Percentiles rank a stretch among this genome's conserved stretches.
Evolutionary conservation across 2,329 filamentous ascomycete species (phyloP).

Genomic region (Aspergillus candidus): DNA sequence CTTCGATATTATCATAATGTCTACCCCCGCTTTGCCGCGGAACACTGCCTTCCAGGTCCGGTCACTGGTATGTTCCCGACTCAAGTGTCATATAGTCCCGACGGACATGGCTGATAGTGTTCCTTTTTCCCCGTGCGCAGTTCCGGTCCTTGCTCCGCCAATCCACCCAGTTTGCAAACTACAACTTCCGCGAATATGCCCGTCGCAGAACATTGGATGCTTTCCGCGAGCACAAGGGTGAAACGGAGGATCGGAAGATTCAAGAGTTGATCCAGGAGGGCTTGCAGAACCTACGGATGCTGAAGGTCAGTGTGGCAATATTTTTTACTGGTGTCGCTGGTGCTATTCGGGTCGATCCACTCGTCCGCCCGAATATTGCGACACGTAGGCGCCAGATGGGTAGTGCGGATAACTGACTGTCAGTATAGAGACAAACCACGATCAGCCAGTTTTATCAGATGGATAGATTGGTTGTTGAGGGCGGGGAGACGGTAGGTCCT

Average conservation of each 20-base stretch:
- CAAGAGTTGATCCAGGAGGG: conserved; percentile 89
- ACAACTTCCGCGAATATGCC: conserved; percentile 98
- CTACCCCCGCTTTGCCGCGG: conserved; percentile 36
- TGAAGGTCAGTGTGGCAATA: conserved; percentile 64
- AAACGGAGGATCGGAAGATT: conserved; percentile 67
- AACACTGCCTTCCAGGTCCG: conserved; percentile 44
- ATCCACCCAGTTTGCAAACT: conserved; percentile 78
- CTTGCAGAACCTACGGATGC: conserved; percentile 72
- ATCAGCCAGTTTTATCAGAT: conserved; percentile 93
- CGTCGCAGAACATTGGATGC: conserved; percentile 83
- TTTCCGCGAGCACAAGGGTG: conserved; percentile 72
- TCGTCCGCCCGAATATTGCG: not conserved
- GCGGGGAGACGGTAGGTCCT: conserved; percentile 64
- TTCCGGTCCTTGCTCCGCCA: conserved; percentile 89
- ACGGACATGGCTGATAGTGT: conserved; percentile 1
- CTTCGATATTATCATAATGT: conserved; percentile 29
- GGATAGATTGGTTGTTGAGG: conserved; percentile 87
- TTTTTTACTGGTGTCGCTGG: not conserved
- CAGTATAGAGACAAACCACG: conserved; percentile 79
- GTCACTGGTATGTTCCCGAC: conserved; percentile 35
- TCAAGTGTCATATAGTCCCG: not conserved
- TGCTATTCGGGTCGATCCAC: not conserved
- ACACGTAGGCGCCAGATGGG: not conserved
- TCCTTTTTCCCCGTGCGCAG: conserved; percentile 40
- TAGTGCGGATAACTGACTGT: conserved; percentile 28